A percentile compares a stretch with the other conserved stretches of the same genome.
Conservation (phyloP, 2,329 filamentous ascomycete genomes). For the Ceratocystis eucalypticola region DNA sequence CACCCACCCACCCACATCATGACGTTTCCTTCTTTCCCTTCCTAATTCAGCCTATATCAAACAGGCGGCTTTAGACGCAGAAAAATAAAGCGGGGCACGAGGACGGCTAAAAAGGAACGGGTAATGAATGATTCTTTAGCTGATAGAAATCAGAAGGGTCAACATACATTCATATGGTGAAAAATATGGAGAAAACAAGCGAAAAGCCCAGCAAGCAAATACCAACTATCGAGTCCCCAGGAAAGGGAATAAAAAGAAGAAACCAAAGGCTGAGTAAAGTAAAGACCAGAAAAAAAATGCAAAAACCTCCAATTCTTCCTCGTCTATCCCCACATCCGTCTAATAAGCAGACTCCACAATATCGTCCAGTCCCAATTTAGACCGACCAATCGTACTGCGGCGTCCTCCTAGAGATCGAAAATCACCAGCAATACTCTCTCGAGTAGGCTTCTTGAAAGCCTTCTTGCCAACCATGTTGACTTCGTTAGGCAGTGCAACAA, state of each 20-base stretch:
- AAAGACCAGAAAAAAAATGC: not conserved
- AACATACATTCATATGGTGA: not conserved
- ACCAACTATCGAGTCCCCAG: not conserved
- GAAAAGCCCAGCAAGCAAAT: not conserved
- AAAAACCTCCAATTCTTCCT: not conserved
- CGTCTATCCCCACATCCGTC: not conserved
- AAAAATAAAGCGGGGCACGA: not conserved
- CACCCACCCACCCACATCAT: not conserved
- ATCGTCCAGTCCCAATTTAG: constrained; percentile 66
- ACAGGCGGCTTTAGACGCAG: too few species aligned
- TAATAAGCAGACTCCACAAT: constrained; percentile 62
- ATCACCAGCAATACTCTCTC: constrained; percentile 75
- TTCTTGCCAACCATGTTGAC: constrained; percentile 93
- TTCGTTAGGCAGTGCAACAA: constrained; percentile 90
- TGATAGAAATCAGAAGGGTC: too few species aligned
- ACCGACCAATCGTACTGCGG: constrained; percentile 42
- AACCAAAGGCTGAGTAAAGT: constrained; percentile 8
- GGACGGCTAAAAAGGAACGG: too few species aligned
- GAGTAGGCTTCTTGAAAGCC: constrained; percentile 71
- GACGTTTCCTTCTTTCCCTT: not conserved
- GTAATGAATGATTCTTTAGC: too few species aligned
- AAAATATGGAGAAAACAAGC: not conserved
- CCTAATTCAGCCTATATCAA: not conserved
- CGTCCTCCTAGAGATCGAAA: constrained; percentile 32
- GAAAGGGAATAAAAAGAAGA: not conserved